A percentile compares a stretch with the other conserved stretches of the same genome.
phyloP scores from a whole-genome alignment of 2,329 filamentous ascomycete species.

The Chaetothyriales sp. region DNA sequence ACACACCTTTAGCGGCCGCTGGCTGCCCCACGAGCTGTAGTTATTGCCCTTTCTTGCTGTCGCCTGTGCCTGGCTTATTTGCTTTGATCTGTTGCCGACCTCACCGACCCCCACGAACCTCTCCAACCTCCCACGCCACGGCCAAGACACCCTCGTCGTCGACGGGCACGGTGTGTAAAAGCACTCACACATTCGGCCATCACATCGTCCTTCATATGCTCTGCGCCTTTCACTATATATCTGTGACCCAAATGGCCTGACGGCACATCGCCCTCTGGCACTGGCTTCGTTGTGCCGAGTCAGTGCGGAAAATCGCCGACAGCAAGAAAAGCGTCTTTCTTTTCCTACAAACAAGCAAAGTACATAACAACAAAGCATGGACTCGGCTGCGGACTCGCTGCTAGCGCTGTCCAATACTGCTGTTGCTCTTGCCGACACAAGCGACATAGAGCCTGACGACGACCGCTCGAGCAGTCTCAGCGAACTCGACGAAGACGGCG shows the following conservation, averaged over 20 bases:
- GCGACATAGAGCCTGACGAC: conserved; percentile 42
- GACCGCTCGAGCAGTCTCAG: conserved; percentile 80
- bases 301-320: not conserved
- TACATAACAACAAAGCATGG: conserved; percentile 20
- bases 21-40: not conserved
- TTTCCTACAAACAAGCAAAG: not conserved
- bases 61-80: not conserved
- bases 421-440: conserved; percentile 22
- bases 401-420: conserved; percentile 23
- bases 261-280: not conserved
- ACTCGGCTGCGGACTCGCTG: conserved; percentile 22
- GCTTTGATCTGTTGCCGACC: not conserved
- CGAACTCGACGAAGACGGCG: conserved; percentile 70
- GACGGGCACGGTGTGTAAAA: not conserved
- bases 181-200: not conserved
- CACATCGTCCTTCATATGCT: not conserved
- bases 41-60: not conserved
- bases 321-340: not conserved
- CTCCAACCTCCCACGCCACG: not conserved
- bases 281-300: not conserved
- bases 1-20: not conserved
- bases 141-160: not conserved
- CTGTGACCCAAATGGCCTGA: not conserved
- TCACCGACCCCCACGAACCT: not conserved
- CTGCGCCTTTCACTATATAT: not conserved